Percentiles rank a stretch among this genome's conserved stretches.
These are phyloP conservation scores for Phytophthora hybrid DNA, from an alignment of 352 stramenopile species.

Conservation along the genomic window DNA sequence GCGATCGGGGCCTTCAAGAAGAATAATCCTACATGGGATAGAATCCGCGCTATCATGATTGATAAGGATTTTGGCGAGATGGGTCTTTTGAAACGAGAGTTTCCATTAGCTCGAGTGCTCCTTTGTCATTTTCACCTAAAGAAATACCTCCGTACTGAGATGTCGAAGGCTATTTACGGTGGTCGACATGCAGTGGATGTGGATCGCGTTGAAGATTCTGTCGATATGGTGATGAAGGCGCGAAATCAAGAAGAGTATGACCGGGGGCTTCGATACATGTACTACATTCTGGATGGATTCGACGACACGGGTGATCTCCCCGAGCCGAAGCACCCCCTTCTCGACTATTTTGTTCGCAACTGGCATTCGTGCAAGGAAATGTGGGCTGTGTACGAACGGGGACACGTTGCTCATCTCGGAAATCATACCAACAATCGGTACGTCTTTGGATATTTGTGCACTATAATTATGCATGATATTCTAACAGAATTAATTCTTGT, in stretches of 20 bases:
- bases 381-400: neutral
- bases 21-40: too few species aligned
- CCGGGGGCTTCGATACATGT: neutral
- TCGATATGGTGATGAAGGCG: neutral
- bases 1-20: too few species aligned
- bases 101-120: too few species aligned
- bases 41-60: too few species aligned
- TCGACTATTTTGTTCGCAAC: too few species aligned
- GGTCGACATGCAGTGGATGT: neutral
- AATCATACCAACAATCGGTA: constrained; percentile 19
- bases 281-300: constrained; percentile 5
- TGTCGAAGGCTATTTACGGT: neutral
- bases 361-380: too few species aligned
- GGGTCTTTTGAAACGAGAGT: too few species aligned
- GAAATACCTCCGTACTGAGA: neutral
- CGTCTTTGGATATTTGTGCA: neutral
- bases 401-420: neutral
- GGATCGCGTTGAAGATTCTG: too few species aligned
- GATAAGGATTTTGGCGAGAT: too few species aligned
- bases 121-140: constrained; percentile 10
- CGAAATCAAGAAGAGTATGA: neutral
- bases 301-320: too few species aligned
- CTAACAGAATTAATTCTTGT: neutral
- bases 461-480: too few species aligned
- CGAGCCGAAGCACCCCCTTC: too few species aligned